Evolutionary conservation across 1,284 basidiomycete genomes (phyloP).

Genomic region (Apiotrichum domesticum): DNA sequence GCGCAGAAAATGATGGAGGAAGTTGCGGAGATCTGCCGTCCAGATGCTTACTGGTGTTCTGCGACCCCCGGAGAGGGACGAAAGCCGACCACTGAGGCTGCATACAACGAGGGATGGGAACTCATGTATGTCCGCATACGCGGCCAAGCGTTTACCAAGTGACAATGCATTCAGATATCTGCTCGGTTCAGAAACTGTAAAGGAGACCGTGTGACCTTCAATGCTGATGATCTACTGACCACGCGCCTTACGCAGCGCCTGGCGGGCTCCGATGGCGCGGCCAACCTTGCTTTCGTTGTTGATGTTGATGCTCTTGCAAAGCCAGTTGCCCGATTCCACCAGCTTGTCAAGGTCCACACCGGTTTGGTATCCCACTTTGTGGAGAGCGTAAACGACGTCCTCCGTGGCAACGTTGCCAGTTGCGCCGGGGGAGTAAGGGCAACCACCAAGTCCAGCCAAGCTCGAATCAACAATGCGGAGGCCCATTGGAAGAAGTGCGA

Average conservation of each 20-base stretch:
- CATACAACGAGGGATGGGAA: slow-evolving; percentile 56
- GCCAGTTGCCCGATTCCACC: slow-evolving; percentile 73
- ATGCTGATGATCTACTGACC: neutral
- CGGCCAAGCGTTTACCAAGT: slow-evolving; percentile 45
- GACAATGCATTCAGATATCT: too few species aligned
- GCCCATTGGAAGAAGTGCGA: slow-evolving; percentile 47
- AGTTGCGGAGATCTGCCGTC: slow-evolving; percentile 55
- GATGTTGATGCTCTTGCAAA: slow-evolving; percentile 61
- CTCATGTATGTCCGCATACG: slow-evolving; percentile 67
- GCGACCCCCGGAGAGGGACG: slow-evolving; percentile 24
- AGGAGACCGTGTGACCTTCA: neutral
- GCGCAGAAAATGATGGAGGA: slow-evolving; percentile 60
- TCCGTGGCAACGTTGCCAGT: slow-evolving; percentile 91
- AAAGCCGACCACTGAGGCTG: neutral
- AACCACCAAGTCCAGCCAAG: slow-evolving; percentile 84
- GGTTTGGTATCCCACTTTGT: slow-evolving; percentile 63
- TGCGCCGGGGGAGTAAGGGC: slow-evolving; percentile 90
- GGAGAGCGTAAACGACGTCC: slow-evolving; percentile 78
- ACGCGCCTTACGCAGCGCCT: slow-evolving; percentile 19
- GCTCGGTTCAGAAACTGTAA: neutral
- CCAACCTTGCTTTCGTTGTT: slow-evolving; percentile 74
- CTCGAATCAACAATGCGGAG: slow-evolving; percentile 55
- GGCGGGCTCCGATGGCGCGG: slow-evolving; percentile 59
- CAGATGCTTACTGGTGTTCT: slow-evolving; percentile 53
- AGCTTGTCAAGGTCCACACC: slow-evolving; percentile 61